Evolutionary conservation across 139 green algal genomes (phyloP).

Genomic region (Pseudopediastrum boryanum): DNA sequence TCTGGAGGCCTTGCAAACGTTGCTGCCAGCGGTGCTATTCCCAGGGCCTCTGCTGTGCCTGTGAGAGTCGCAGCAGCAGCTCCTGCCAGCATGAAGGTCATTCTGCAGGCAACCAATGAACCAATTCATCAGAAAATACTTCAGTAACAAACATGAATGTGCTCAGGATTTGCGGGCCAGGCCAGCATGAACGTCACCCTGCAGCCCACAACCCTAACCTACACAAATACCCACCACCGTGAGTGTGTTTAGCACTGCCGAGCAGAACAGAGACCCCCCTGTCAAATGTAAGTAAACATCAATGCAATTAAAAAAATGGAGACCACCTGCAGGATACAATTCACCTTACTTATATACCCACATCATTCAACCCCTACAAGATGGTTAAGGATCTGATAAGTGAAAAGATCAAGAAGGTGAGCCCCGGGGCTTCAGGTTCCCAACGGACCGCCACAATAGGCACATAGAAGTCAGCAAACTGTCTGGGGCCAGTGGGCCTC

Average conservation of each 20-base stretch:
- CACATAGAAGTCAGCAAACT: too few species aligned
- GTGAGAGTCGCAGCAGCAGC: conserved; percentile 40
- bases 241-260: neutral
- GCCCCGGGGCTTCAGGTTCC: too few species aligned
- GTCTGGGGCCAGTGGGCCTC: neutral
- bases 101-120: conserved; percentile 14
- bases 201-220: neutral
- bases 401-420: too few species aligned
- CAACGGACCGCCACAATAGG: too few species aligned
- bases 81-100: conserved; percentile 68
- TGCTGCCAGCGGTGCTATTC: conserved; percentile 13
- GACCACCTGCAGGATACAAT: too few species aligned
- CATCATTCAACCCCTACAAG: too few species aligned
- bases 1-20: neutral
- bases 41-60: conserved; percentile 26
- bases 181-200: neutral
- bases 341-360: too few species aligned
- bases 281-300: neutral
- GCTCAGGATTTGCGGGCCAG: neutral
- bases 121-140: neutral
- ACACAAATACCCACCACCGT: neutral
- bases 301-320: too few species aligned
- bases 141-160: neutral
- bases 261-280: neutral
- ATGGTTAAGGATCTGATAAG: too few species aligned